Percentiles rank a stretch among this genome's conserved stretches.
Conservation (phyloP, 1,139 yeast species). For the Zygotorulaspora mrakii region DNA sequence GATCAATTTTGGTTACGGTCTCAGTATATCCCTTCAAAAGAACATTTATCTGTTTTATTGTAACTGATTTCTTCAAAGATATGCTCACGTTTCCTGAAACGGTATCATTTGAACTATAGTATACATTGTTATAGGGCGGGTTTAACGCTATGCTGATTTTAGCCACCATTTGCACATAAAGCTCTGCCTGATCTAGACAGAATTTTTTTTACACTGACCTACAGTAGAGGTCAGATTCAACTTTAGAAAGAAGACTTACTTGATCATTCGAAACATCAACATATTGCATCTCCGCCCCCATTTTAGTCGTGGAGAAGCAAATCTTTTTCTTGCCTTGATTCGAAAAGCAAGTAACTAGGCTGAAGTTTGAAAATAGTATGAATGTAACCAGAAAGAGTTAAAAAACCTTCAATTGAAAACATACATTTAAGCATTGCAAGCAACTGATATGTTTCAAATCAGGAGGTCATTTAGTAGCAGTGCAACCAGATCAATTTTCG, state of each 20-base stretch:
- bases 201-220: too few species aligned
- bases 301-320: neutral
- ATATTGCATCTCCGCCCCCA: too few species aligned
- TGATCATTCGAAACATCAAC: too few species aligned
- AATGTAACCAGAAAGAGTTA: too few species aligned
- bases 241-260: too few species aligned
- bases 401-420: too few species aligned
- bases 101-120: constrained; percentile 28
- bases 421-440: too few species aligned
- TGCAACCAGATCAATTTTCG: constrained; percentile 31
- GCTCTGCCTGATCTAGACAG: neutral
- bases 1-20: constrained; percentile 27
- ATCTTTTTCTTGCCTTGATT: constrained; percentile 1
- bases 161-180: constrained; percentile 25
- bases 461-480: constrained; percentile 37
- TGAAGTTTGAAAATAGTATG: too few species aligned
- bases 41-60: constrained; percentile 28
- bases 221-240: too few species aligned
- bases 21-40: constrained; percentile 30
- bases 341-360: constrained; percentile 4
- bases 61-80: constrained; percentile 22
- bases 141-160: constrained; percentile 21
- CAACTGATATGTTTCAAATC: neutral
- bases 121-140: constrained; percentile 31
- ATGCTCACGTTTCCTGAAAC: constrained; percentile 28